Conservation (phyloP, 306 rosid genomes). For the Heteromeles arbutifolia region DNA sequence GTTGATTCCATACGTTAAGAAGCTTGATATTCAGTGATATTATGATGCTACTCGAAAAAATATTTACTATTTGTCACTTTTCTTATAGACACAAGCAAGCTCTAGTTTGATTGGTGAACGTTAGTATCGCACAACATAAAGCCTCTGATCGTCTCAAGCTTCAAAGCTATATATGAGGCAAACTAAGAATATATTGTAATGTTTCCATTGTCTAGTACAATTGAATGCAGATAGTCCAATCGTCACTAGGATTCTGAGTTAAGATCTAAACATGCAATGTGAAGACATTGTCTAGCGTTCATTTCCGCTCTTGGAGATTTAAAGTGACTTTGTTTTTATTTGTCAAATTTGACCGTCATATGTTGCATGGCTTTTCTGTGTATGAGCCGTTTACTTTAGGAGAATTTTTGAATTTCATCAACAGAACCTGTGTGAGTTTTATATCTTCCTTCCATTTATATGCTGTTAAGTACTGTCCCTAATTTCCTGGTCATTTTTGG, state of each 20-base stretch:
- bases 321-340: background rate
- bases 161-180: background rate
- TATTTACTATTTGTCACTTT: background rate
- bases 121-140: background rate
- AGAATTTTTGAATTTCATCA: background rate
- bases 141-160: background rate
- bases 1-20: background rate
- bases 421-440: background rate
- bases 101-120: background rate
- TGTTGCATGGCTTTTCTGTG: background rate
- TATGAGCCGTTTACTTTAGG: background rate
- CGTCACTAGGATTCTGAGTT: background rate
- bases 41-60: background rate
- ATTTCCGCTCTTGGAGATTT: background rate
- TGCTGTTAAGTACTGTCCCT: background rate
- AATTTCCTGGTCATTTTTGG: constrained; percentile 22
- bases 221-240: background rate
- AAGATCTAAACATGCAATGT: background rate
- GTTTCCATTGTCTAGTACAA: background rate
- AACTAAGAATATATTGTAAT: background rate
- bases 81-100: background rate
- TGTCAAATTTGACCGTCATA: background rate
- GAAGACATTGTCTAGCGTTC: background rate
- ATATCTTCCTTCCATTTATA: background rate
- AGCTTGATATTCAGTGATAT: background rate